Base-by-base conservation (phyloP, 805 yeast genomes). In the Metschnikowia similis region DNA sequence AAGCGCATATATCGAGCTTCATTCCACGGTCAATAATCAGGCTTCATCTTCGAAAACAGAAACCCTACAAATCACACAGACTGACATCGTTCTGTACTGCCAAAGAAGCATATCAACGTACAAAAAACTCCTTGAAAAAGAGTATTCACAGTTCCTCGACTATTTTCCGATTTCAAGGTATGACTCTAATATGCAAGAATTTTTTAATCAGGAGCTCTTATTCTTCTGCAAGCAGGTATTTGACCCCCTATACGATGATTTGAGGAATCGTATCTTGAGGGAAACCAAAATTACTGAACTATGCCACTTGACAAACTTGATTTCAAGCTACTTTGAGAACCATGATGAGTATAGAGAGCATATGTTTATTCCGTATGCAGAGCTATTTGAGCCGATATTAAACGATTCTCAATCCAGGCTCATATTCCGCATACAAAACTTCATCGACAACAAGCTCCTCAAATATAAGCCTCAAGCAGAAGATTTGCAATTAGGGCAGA, bases 361-460 rank as follows among this genome's bases (percentile, higher is more conserved):
- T 50, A 35, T 21, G 21, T 35, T 17, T 28, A 43, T 35, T 6
- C 46, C 38, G 8, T 76, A 77, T 52, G 87, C 83, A 8, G 75
- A 73, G 40, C 66, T 89, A 4, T 84, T 88, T 54, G 80, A 80
- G 48, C 91, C 95, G 0, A 79, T 89, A 9, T 65, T 86, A 27
- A 82, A 83, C 49, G 96, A 87, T 59, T 80, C 85, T 0, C 98
- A 92, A 66, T 77, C 88, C 2, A 73, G 97, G 52, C 72, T 92
- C 36, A 84, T 89, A 2, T 87, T 91, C 65, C 75, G 92, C 56
- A 85, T 87, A 10, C 94, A 89, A 62, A 76, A 79, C 8, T 84
- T 78, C 55, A 81, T 89, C 30, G 92, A 87, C 53, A 80, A 81
- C 32, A 82, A 82, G 51, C 80, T 91, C 47, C 78, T 82, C 14